phyloP scores from a whole-genome alignment of 2,329 filamentous ascomycete genomes.

The Diaporthe batatas region DNA sequence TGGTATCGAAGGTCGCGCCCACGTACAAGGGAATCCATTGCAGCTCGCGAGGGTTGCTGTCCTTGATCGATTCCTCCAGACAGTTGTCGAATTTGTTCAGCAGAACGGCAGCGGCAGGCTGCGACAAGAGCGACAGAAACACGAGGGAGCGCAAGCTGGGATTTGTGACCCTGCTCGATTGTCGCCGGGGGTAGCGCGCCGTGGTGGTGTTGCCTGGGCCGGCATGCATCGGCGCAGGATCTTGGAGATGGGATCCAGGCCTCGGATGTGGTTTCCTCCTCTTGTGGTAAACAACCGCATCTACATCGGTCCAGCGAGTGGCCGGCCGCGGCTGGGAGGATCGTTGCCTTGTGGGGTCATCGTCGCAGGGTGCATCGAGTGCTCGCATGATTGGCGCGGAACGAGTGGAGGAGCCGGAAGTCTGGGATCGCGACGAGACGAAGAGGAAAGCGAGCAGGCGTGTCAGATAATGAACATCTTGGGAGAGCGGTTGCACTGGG shows the following conservation, averaged over 20 bases:
- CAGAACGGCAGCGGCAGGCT: constrained; percentile 69
- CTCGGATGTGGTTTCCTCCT: constrained; percentile 4
- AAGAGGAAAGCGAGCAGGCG: constrained; percentile 27
- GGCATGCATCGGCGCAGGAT: not conserved
- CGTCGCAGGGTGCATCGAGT: constrained; percentile 39
- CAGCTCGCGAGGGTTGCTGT: constrained; percentile 69
- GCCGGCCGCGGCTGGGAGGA: constrained; percentile 11
- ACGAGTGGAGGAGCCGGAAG: constrained; percentile 29
- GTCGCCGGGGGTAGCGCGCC: not conserved
- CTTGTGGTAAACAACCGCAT: constrained; percentile 14
- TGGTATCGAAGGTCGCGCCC: constrained; percentile 79
- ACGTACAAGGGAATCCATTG: constrained; percentile 85
- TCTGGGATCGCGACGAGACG: constrained; percentile 33
- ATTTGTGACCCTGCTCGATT: not conserved
- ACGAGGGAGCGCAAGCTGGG: constrained; percentile 54
- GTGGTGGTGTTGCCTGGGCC: constrained; percentile 5
- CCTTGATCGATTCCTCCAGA: constrained; percentile 72
- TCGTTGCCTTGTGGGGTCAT: constrained; percentile 31
- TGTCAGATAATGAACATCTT: constrained; percentile 43
- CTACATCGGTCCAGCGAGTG: constrained; percentile 15
- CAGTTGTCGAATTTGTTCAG: constrained; percentile 89
- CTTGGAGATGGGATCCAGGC: not conserved
- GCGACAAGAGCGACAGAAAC: constrained; percentile 49
- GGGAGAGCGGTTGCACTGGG: constrained; percentile 36
- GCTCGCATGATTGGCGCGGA: constrained; percentile 40